Conservation (phyloP, 371 early-diverging fungal genomes). For the Mortierella sp. region DNA sequence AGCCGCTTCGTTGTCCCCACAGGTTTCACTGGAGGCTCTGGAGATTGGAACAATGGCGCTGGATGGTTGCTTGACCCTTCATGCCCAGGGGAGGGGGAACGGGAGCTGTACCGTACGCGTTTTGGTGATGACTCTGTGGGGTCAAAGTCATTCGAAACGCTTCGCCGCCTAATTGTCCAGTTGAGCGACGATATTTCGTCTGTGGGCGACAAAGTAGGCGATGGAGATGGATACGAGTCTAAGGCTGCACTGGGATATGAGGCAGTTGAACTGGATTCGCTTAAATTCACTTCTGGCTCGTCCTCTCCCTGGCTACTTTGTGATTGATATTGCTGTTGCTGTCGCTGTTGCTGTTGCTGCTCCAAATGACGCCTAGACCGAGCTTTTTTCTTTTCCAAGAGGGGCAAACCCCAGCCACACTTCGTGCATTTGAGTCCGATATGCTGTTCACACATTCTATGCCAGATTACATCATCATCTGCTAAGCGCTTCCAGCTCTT, state of each 20-base stretch:
- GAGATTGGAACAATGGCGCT: conserved; percentile 30
- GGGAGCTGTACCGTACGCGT: conserved; percentile 20
- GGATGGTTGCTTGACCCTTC: conserved; percentile 2
- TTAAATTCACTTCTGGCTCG: conserved; percentile 5
- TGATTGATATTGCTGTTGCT: conserved; percentile 10
- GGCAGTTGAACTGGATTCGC: neutral
- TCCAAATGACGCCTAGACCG: conserved; percentile 25
- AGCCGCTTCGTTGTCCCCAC: conserved; percentile 57
- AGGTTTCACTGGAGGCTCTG: conserved; percentile 42
- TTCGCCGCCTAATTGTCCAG: conserved; percentile 31
- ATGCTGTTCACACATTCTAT: conserved; percentile 96
- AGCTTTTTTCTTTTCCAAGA: conserved; percentile 66
- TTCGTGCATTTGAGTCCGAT: conserved; percentile 95
- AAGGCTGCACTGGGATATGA: conserved; percentile 5
- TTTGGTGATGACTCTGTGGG: conserved; percentile 23
- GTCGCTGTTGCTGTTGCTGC: conserved; percentile 25
- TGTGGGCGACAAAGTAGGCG: conserved; percentile 30
- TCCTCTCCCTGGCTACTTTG: conserved; percentile 10
- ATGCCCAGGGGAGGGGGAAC: conserved; percentile 22
- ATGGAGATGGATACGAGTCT: conserved; percentile 34
- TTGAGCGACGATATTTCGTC: conserved; percentile 10
- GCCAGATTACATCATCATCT: conserved; percentile 94
- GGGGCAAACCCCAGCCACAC: conserved; percentile 96
- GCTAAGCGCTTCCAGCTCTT: conserved; percentile 84
- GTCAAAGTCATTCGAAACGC: conserved; percentile 26